Conservation (phyloP, 164 flowering plant species). For the Tinospora cordifolia region DNA sequence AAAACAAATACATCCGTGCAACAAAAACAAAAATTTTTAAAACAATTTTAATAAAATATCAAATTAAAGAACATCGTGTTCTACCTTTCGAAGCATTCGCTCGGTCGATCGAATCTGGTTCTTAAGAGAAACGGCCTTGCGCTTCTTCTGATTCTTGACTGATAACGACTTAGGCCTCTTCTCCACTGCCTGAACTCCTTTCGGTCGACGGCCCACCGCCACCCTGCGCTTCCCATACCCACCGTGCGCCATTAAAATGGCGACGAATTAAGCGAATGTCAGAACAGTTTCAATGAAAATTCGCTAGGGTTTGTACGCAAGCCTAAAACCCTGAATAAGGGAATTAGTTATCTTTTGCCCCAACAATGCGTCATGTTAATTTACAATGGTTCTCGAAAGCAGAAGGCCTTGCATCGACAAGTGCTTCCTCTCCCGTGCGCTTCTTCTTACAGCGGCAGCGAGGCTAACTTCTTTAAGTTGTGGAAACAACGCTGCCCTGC, state of each 20-base stretch:
- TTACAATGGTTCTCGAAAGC: too few species aligned
- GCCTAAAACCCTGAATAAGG: too few species aligned
- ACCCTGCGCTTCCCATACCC: slow-evolving; percentile 63
- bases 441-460: too few species aligned
- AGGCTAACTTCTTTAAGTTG: too few species aligned
- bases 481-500: too few species aligned
- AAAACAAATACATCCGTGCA: background rate
- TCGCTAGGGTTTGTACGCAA: background rate
- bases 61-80: background rate
- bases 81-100: slow-evolving; percentile 82
- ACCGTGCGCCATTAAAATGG: slow-evolving; percentile 59
- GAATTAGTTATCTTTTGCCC: too few species aligned
- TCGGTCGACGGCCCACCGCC: slow-evolving; percentile 40
- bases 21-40: background rate
- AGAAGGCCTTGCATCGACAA: too few species aligned
- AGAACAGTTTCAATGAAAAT: background rate
- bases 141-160: slow-evolving; percentile 61
- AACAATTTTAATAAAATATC: too few species aligned
- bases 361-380: too few species aligned
- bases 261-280: background rate
- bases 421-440: too few species aligned
- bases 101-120: slow-evolving; percentile 88
- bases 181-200: slow-evolving; percentile 31
- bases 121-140: slow-evolving; percentile 67
- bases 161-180: slow-evolving; percentile 50